Evolutionary conservation across 1,284 basidiomycete species (phyloP).

Genomic region (Rhodotorula sp.): DNA sequence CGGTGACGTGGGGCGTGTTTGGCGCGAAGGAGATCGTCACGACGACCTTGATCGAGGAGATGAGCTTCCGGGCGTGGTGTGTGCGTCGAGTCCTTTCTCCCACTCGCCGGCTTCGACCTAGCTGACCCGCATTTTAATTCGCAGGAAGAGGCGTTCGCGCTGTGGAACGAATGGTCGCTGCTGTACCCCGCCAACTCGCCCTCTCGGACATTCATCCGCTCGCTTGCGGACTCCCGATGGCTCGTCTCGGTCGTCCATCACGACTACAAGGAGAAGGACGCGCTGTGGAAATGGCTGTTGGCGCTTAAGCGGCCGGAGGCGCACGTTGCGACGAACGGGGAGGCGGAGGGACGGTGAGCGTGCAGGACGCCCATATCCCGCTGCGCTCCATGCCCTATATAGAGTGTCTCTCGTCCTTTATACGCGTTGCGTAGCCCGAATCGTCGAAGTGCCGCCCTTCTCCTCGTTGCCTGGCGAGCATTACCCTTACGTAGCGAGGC

Average conservation of each 20-base stretch:
- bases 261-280: conserved; percentile 79
- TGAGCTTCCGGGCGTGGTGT: conserved; percentile 56
- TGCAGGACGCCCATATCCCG: too few relatives aligned
- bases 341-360: too few relatives aligned
- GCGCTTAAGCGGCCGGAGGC: conserved; percentile 7
- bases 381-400: too few relatives aligned
- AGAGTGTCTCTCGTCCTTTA: too few relatives aligned
- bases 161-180: conserved; percentile 92
- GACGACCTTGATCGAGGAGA: conserved; percentile 53
- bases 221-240: conserved; percentile 74
- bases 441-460: too few relatives aligned
- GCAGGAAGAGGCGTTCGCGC: conserved; percentile 93
- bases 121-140: conserved; percentile 7
- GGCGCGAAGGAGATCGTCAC: conserved; percentile 53
- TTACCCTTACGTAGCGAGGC: too few relatives aligned
- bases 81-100: conserved; percentile 53
- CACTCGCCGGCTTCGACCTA: background rate
- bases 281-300: conserved; percentile 80
- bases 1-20: conserved; percentile 54
- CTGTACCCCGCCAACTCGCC: conserved; percentile 75
- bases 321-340: background rate
- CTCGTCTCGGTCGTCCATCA: conserved; percentile 92
- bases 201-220: conserved; percentile 70
- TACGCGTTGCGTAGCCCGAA: too few relatives aligned
- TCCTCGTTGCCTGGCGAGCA: too few relatives aligned